Evolutionary conservation across 768 basidiomycete genomes (phyloP), one percentile per base, ranked within the genome.

Genomic region (Tylopilus cervinicoccineus): DNA sequence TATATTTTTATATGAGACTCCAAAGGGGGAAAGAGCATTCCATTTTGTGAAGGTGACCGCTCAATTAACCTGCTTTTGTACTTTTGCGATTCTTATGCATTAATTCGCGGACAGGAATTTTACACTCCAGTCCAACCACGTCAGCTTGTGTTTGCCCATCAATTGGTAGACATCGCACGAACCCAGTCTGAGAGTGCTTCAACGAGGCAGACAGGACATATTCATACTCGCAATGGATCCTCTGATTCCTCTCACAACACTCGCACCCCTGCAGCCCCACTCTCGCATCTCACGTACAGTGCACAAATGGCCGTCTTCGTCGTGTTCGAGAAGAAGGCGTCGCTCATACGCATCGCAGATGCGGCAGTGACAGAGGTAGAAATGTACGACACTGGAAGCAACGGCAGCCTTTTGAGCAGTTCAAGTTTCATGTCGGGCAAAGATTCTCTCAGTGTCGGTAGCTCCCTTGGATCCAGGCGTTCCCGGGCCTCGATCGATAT

Each of bases 311-410:
- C 80, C 55, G 69, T 93, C n/a, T 91, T 91, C 60, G 80, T 88
- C 48, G 70, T 83, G 20, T 93, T 93, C 61, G 90, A 93, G 65
- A 92, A 92, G 70, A 93, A 88, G 60, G 88, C 88, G 3, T 79
- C 82, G n/a, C 71, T 88, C 67, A 90, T 93, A 55, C 84, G 90
- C 19, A 63, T 92, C 20, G 79, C 81, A 6, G 89, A 92, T 64
- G 80, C 90, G 26, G 83, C 86, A 20, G 90, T 90, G 7, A 80
- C 84, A 28, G 90, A 93, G 63, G 74, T 92, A 22, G 82, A 86
- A 34, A 67, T 90, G 46, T 77, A 74, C 51, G 76, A 78, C 12
- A 43, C 56, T 6, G 54, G 50, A 45, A 46, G 57, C 33, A 40
- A 36, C 37, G 36, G 32, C 45, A 36, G 47, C 19, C 29, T 43